phyloP scores from a whole-genome alignment of 768 basidiomycete species.

The Amanita phalloides region DNA sequence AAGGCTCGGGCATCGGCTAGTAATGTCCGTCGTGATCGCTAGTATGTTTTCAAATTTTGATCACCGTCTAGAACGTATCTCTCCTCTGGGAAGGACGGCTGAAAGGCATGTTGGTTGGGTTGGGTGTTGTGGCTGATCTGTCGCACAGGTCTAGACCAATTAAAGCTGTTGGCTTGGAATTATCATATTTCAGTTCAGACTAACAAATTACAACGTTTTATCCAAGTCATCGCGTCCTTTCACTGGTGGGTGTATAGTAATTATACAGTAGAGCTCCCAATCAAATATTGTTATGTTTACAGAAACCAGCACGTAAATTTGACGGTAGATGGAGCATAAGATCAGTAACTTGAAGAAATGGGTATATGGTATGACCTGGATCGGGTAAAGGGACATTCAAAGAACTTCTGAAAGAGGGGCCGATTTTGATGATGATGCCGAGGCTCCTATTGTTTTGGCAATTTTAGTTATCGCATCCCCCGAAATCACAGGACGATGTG shows the following conservation, averaged over 20 bases:
- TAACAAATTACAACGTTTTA: not conserved
- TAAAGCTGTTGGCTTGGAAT: conserved; percentile 81
- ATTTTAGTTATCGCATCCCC: conserved; percentile 60
- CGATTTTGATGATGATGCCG: conserved; percentile 16
- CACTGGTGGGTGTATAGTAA: not conserved
- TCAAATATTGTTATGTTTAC: not conserved
- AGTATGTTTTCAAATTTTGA: not conserved
- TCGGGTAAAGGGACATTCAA: no score
- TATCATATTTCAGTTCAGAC: conserved; percentile 82
- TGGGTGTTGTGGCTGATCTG: conserved; percentile 89
- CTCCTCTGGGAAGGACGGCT: conserved; percentile 92
- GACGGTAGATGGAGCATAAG: not conserved
- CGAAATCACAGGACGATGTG: conserved; percentile 63
- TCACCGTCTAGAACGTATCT: conserved; percentile 58
- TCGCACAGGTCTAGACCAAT: conserved; percentile 80
- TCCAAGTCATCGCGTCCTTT: not conserved
- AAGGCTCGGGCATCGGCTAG: conserved; percentile 87
- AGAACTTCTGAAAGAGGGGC: conserved; percentile 6
- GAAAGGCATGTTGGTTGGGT: conserved; percentile 78
- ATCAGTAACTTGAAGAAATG: not conserved
- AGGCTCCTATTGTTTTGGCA: conserved; percentile 39
- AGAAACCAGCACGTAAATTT: not conserved
- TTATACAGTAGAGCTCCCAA: not conserved
- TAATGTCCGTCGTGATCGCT: conserved; percentile 42
- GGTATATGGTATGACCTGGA: not conserved